Percentiles rank a stretch among this genome's conserved stretches.
Conservation (phyloP, 139 green algal genomes). For the Chlorella sp. region DNA sequence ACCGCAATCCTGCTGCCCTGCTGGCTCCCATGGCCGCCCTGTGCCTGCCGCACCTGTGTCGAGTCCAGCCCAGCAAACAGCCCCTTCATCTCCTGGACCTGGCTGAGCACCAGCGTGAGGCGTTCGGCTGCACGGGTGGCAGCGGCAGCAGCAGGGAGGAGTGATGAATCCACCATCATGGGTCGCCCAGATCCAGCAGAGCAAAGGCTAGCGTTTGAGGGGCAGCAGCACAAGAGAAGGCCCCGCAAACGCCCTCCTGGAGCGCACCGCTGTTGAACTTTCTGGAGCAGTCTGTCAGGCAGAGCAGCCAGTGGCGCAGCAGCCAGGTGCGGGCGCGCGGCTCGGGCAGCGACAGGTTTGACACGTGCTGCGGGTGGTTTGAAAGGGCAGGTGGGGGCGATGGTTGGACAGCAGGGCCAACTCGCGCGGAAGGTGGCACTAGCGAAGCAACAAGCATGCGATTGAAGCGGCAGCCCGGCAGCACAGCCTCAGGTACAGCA, state of each 20-base stretch:
- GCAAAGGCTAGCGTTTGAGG: too few species aligned
- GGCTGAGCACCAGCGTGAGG: background rate
- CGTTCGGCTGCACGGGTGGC: background rate
- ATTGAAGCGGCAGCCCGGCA: too few species aligned
- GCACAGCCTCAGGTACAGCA: too few species aligned
- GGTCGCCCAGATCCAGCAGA: too few species aligned
- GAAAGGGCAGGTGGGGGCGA: background rate
- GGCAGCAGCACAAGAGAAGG: too few species aligned
- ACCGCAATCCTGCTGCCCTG: background rate
- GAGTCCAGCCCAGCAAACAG: background rate
- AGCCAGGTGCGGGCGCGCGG: background rate
- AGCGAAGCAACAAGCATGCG: too few species aligned
- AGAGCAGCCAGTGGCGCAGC: slow-evolving; percentile 21
- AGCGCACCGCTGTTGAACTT: background rate
- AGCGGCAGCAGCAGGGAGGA: background rate
- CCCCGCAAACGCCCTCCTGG: background rate
- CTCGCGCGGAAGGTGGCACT: too few species aligned
- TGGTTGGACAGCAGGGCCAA: too few species aligned
- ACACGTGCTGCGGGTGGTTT: background rate
- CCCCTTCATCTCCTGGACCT: background rate
- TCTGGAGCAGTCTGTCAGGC: background rate
- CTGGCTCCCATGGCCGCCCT: background rate
- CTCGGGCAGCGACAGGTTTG: background rate
- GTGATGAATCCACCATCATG: too few species aligned
- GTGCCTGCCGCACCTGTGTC: background rate